phyloP scores from a whole-genome alignment of 2,329 filamentous ascomycete species.

The Trichoderma sp. region DNA sequence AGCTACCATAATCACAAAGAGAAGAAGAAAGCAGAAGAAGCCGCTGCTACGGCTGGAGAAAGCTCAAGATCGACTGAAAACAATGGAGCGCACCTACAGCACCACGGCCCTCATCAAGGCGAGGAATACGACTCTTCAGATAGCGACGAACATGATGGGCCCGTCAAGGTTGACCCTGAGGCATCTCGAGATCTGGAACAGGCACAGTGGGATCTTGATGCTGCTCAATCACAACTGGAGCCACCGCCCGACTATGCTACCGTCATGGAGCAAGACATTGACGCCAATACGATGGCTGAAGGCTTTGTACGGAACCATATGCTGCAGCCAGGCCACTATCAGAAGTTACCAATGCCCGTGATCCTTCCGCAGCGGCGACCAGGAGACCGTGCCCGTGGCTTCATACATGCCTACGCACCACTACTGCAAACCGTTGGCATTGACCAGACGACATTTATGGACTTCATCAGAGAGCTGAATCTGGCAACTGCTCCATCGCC shows the following conservation, averaged over 20 bases:
- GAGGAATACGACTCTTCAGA: neutral
- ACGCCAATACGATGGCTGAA: slow-evolving; percentile 14
- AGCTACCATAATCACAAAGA: slow-evolving; percentile 26
- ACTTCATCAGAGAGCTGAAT: slow-evolving; percentile 54
- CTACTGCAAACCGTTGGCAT: slow-evolving; percentile 51
- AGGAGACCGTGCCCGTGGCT: slow-evolving; percentile 51
- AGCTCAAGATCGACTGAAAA: slow-evolving; percentile 7
- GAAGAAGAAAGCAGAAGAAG: slow-evolving; percentile 17
- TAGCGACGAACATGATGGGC: neutral
- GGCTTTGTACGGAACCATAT: slow-evolving; percentile 28
- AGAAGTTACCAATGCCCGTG: slow-evolving; percentile 48
- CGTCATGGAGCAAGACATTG: slow-evolving; percentile 22
- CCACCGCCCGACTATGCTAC: slow-evolving; percentile 29
- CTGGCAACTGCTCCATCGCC: slow-evolving; percentile 42
- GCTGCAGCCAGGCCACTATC: neutral
- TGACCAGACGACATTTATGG: slow-evolving; percentile 52
- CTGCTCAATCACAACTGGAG: slow-evolving; percentile 24
- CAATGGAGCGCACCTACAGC: neutral
- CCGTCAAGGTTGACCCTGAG: slow-evolving; percentile 5
- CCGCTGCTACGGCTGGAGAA: neutral
- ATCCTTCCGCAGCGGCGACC: slow-evolving; percentile 58
- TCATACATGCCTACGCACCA: slow-evolving; percentile 58
- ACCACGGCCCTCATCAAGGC: neutral
- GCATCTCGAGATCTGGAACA: slow-evolving; percentile 25
- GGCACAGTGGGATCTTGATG: slow-evolving; percentile 30